Base-by-base conservation (phyloP, 148 eudicot species). In the Chenopodium quinoa region DNA sequence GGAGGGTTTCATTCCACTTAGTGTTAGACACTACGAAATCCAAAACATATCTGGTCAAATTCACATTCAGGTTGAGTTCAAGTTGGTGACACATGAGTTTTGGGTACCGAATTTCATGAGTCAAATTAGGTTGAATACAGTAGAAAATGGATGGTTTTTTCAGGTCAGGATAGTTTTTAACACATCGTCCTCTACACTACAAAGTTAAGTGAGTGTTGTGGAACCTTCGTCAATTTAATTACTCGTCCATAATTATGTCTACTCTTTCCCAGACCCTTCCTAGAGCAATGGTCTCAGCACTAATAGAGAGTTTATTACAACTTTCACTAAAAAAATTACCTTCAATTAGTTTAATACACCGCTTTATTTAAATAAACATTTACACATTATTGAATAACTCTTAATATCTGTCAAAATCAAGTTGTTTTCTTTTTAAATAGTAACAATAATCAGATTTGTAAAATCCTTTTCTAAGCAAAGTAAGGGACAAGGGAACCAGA, bases 191-290 rank as follows among this genome's bases (percentile, higher is more conserved):
- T 34, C 37, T 2, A 34, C 37, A 34, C 37, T 37, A 37, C 7
- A 5, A 66, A 27, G 70, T 66, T 27, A 66, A 25, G 10, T 66
- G 34, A 12, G 10, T 10, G 11, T 7, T 7, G 13, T 22, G 23
- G 27, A 22, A 23, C 27, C 27, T 68, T 68, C 47, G 46, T 31
- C 1, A 37, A 52, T 23, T 23, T 23, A 23, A 23, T 54, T 17
- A 40, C 81, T 75, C 71, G 81, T 69, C 54, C 20, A 34, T 63
- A 31, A 68, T 79, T 69, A 34, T 52, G 56, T 52, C 4, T 9
- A 12, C 67, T 40, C 8, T 25, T 72, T 58, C 82, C 20, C 13
- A 58, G 76, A 60, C 73, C 71, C 50, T 80, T 80, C 77, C 70
- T 54, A 13, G 1, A 71, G 25, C 70, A 72, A 60, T 17, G 1